A percentile compares a stretch with the other conserved stretches of the same genome.
Evolutionary conservation across 441 rosid genomes (phyloP).

Genomic region (Dalechampia spathulata): DNA sequence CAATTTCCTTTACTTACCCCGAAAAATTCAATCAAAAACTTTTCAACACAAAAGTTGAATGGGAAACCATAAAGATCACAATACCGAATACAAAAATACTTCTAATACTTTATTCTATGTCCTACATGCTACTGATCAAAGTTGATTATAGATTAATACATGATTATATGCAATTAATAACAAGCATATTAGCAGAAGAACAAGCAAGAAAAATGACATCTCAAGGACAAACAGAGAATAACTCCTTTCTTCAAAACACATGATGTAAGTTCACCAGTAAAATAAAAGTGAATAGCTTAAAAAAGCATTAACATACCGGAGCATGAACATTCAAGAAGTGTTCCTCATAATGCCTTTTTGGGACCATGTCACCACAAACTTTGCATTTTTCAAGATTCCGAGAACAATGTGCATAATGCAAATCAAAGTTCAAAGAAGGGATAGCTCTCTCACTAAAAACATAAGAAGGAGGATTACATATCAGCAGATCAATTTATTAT

Average conservation of each 20-base stretch:
- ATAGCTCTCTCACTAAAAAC: constrained; percentile 72
- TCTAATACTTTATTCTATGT: too few relatives aligned
- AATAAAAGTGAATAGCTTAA: too few relatives aligned
- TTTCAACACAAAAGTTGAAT: too few relatives aligned
- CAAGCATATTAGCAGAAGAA: not conserved
- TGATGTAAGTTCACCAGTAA: too few relatives aligned
- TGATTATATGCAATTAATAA: not conserved
- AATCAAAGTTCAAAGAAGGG: constrained; percentile 70
- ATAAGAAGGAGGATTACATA: constrained; percentile 12
- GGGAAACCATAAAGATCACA: too few relatives aligned
- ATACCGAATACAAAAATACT: too few relatives aligned
- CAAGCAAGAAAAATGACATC: not conserved
- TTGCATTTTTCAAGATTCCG: constrained; percentile 88
- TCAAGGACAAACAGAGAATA: not conserved
- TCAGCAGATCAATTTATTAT: not conserved
- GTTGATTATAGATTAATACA: too few relatives aligned
- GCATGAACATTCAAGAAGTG: constrained; percentile 84
- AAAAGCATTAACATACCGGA: constrained; percentile 48
- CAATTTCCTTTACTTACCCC: too few relatives aligned
- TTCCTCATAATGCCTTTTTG: constrained; percentile 75
- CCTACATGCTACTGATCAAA: too few relatives aligned
- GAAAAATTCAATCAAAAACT: too few relatives aligned
- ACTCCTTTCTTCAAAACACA: not conserved
- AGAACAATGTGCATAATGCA: constrained; percentile 86
- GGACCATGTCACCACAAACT: constrained; percentile 91